Percentiles rank a stretch among this genome's conserved stretches.
These are phyloP conservation scores for Acacia confusa DNA, from an alignment of 306 rosid species.

Conservation along the genomic window DNA sequence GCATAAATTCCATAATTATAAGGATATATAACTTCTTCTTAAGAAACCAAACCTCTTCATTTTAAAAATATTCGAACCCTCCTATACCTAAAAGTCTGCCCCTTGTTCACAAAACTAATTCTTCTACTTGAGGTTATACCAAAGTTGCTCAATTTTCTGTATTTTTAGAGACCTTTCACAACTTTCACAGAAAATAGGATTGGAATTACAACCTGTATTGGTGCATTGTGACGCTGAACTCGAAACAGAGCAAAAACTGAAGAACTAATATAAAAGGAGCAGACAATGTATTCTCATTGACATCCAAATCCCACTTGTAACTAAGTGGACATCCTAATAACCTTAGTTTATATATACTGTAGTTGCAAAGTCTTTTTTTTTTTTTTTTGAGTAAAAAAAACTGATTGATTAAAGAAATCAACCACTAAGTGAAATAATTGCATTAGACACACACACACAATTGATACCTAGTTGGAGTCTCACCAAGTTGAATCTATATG, in stretches of 20 bases:
- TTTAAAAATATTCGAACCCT: too few species aligned
- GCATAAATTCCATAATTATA: too few species aligned
- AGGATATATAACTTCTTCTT: too few species aligned
- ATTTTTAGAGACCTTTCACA: background rate
- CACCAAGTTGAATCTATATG: slow-evolving; percentile 29
- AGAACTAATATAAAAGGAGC: background rate
- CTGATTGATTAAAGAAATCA: slow-evolving; percentile 24
- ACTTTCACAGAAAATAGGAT: background rate
- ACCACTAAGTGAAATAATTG: slow-evolving; percentile 44
- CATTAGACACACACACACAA: background rate
- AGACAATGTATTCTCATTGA: background rate
- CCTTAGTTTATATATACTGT: background rate
- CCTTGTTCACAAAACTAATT: background rate
- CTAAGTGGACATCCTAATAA: slow-evolving; percentile 17
- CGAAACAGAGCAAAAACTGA: background rate
- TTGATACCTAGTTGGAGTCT: slow-evolving; percentile 43
- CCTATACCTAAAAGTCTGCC: too few species aligned
- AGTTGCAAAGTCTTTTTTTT: background rate
- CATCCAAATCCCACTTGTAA: slow-evolving; percentile 20
- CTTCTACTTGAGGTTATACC: background rate
- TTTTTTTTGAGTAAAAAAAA: too few species aligned
- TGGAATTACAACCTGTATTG: background rate
- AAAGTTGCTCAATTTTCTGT: background rate
- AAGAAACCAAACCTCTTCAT: too few species aligned
- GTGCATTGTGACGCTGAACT: slow-evolving; percentile 10